Evolutionary conservation across 176 grass and related monocot genomes (phyloP).

Genomic region (Zizania latifolia): DNA sequence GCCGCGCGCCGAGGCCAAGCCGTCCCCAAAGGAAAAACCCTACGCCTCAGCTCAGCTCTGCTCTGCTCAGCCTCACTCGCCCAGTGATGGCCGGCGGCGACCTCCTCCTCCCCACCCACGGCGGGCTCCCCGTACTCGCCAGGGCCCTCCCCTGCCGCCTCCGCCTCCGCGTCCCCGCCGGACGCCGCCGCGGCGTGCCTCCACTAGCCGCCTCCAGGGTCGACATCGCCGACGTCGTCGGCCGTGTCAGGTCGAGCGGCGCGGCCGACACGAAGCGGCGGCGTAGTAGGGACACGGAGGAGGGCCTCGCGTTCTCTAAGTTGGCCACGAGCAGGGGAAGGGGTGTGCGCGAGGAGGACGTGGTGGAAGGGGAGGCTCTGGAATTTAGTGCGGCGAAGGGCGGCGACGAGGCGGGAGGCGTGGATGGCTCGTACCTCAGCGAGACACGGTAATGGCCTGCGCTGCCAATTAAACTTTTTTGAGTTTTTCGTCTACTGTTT

Average conservation of each 20-base stretch:
- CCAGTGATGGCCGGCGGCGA: constrained; percentile 42
- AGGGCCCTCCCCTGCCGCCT: constrained; percentile 54
- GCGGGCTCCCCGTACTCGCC: constrained; percentile 27
- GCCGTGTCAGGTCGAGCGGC: constrained; percentile 20
- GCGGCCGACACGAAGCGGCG: constrained; percentile 25
- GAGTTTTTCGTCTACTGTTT: background rate
- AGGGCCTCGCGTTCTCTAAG: constrained; percentile 17
- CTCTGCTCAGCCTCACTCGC: background rate
- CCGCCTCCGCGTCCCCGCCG: constrained; percentile 21
- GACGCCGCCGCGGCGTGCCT: background rate
- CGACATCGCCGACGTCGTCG: constrained; percentile 31
- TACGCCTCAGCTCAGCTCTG: background rate
- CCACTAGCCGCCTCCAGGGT: constrained; percentile 36
- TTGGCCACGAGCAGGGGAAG: constrained; percentile 24
- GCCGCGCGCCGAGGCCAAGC: constrained; percentile 40
- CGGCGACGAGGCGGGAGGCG: constrained; percentile 14
- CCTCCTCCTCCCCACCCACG: constrained; percentile 38
- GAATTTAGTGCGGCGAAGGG: constrained; percentile 6
- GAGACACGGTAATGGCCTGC: constrained; percentile 59
- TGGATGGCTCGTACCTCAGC: constrained; percentile 73
- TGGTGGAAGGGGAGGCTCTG: background rate
- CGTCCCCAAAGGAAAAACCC: constrained; percentile 27
- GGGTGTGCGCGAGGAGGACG: constrained; percentile 9
- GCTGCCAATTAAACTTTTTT: background rate
- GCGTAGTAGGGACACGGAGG: constrained; percentile 30